A percentile compares a stretch with the other conserved stretches of the same genome.
Conservation (phyloP, 805 yeast genomes). For the Grigorovia transvaalensis region DNA sequence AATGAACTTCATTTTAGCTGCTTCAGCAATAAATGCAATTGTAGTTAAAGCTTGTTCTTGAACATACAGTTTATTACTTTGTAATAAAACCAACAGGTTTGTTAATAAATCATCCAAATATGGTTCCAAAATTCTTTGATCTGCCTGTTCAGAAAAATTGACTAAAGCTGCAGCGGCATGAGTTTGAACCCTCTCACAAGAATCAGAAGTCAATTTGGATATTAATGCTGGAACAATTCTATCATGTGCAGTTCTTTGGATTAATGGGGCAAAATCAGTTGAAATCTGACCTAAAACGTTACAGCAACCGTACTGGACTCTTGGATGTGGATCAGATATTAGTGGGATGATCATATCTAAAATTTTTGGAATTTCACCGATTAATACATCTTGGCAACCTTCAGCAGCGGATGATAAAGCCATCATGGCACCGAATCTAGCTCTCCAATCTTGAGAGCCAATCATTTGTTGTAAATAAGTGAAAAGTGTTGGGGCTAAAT, state of each 20-base stretch:
- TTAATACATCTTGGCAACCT: slow-evolving; percentile 86
- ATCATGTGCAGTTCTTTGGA: slow-evolving; percentile 73
- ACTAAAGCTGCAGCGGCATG: slow-evolving; percentile 98
- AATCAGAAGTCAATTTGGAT: slow-evolving; percentile 58
- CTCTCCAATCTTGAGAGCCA: slow-evolving; percentile 73
- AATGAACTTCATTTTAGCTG: slow-evolving; percentile 77
- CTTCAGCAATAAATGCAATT: slow-evolving; percentile 94
- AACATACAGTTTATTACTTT: slow-evolving; percentile 81
- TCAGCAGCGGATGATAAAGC: slow-evolving; percentile 95
- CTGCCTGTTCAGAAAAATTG: slow-evolving; percentile 86
- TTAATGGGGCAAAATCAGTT: slow-evolving; percentile 85
- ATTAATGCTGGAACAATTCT: slow-evolving; percentile 81
- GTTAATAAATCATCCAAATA: slow-evolving; percentile 72
- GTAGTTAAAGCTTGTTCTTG: slow-evolving; percentile 97
- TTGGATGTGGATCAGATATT: slow-evolving; percentile 76
- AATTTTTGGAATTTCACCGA: slow-evolving; percentile 68
- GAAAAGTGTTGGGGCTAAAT: slow-evolving; percentile 77
- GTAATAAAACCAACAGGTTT: slow-evolving; percentile 63
- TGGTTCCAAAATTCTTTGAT: slow-evolving; percentile 83
- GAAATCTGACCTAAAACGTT: slow-evolving; percentile 95
- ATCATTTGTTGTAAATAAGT: slow-evolving; percentile 80
- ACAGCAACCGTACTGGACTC: slow-evolving; percentile 96
- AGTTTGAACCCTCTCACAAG: slow-evolving; percentile 88
- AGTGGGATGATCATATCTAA: slow-evolving; percentile 78
- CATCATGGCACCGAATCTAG: slow-evolving; percentile 94